A percentile compares a stretch with the other conserved stretches of the same genome.
Conservation (phyloP, 2,329 filamentous ascomycete genomes). For the Colletotrichum sp. region DNA sequence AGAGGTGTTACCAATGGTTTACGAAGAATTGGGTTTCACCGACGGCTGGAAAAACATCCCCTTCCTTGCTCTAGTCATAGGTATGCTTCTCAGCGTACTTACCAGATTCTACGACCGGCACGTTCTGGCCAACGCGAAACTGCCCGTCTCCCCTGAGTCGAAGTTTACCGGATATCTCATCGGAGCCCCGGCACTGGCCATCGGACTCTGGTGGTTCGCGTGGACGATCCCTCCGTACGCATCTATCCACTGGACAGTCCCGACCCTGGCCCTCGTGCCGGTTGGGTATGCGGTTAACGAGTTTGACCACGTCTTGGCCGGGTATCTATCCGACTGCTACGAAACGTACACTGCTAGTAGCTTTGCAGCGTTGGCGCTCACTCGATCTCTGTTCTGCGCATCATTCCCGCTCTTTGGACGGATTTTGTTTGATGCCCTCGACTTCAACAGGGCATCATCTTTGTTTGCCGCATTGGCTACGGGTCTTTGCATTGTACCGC, state of each 20-base stretch:
- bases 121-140: neutral
- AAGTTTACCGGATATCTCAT: conserved; percentile 38
- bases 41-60: neutral
- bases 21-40: neutral
- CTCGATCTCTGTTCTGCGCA: neutral
- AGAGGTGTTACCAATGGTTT: neutral
- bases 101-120: conserved; percentile 1
- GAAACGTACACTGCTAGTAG: neutral
- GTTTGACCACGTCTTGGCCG: conserved; percentile 29
- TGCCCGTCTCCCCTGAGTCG: conserved; percentile 12
- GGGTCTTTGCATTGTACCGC: neutral
- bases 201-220: conserved; percentile 49
- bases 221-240: conserved; percentile 49
- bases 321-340: conserved; percentile 4
- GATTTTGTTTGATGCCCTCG: neutral
- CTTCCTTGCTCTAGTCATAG: neutral
- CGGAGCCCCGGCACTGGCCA: conserved; percentile 45
- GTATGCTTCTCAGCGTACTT: neutral
- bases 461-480: neutral
- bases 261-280: conserved; percentile 42
- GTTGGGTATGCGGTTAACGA: conserved; percentile 54
- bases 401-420: neutral
- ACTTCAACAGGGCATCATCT: neutral
- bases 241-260: conserved; percentile 39
- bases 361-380: neutral